Evolutionary conservation across 139 green algal species (phyloP), one percentile per base, ranked within the genome.

Genomic region (Chlamydomonas sphaeroides): DNA sequence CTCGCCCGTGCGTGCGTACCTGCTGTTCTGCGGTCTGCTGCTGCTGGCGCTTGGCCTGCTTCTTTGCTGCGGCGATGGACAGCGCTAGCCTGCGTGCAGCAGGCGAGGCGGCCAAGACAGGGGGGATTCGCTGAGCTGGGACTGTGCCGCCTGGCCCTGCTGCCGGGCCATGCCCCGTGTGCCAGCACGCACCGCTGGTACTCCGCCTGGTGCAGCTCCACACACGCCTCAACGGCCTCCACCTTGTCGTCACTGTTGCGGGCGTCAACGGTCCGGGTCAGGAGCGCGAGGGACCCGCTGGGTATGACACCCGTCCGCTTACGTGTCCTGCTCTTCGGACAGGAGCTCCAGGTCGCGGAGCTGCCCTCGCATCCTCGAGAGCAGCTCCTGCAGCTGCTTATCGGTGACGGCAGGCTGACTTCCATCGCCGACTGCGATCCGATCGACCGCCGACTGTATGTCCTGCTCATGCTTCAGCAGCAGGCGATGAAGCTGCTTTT

Each of bases 251-350:
- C 88, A 63, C 93, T 97, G 84, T 25, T n/a, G n/a, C n/a, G n/a
- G n/a, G n/a, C n/a, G n/a, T n/a, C n/a, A n/a, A n/a, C n/a, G n/a
- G n/a, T 17, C 39, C 32, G 30, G 45, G 45, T 21, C 48, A 65
- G 23, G 8, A 28, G 6, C 48, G 23, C 28, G 63, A 51, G 33
- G 5, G 5, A 3, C 3, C 15, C 63, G 63, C 28, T n/a, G 17
- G 33, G 35, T n/a, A n/a, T 33, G 42, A 32, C 68, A 62, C 39
- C 62, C 80, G 15, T 2, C 8, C 38, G 53, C 89, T 81, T 83
- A 96, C 94, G 89, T 93, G 70, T 97, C 94, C 72, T 95, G 89
- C 78, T 97, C 94, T 57, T 97, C 93, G 17, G 90, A 88, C 14
- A 95, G 70, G 25, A 92, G 74, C 63, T 95, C 88, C 14, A 97